Conservation (phyloP, 441 rosid species). For the Erodium trifolium region DNA sequence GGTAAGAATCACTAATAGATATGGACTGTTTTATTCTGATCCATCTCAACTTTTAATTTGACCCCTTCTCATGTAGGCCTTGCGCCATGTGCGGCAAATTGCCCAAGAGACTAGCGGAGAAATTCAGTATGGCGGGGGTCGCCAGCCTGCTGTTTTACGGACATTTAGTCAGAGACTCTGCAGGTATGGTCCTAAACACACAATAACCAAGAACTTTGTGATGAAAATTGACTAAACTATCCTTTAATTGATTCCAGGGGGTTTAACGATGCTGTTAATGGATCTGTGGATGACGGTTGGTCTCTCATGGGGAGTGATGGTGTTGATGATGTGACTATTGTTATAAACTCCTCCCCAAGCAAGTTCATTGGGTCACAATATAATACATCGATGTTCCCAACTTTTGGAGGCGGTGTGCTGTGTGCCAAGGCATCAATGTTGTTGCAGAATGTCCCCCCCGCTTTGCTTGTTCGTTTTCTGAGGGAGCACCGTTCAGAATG, state of each 20-base stretch:
- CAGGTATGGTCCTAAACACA: slow-evolving; percentile 39
- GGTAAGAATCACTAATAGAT: slow-evolving; percentile 26
- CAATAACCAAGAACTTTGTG: neutral
- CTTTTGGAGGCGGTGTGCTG: slow-evolving; percentile 44
- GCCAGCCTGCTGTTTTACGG: slow-evolving; percentile 91
- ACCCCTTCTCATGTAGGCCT: slow-evolving; percentile 38
- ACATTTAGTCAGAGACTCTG: slow-evolving; percentile 90
- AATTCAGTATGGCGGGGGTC: slow-evolving; percentile 76
- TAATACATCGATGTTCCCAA: neutral
- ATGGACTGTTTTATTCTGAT: neutral
- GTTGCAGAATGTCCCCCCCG: slow-evolving; percentile 95
- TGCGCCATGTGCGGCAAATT: slow-evolving; percentile 71
- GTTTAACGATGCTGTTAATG: slow-evolving; percentile 86
- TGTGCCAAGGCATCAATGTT: slow-evolving; percentile 99
- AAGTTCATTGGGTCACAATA: slow-evolving; percentile 47
- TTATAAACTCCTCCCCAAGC: slow-evolving; percentile 63
- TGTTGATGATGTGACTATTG: slow-evolving; percentile 75
- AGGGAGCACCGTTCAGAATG: slow-evolving; percentile 97
- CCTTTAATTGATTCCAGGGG: slow-evolving; percentile 43
- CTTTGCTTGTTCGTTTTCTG: slow-evolving; percentile 79
- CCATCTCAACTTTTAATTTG: neutral
- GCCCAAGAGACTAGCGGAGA: slow-evolving; percentile 98
- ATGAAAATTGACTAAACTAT: neutral
- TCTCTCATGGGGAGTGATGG: slow-evolving; percentile 72
- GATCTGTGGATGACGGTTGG: slow-evolving; percentile 99